Percentiles rank a stretch among this genome's conserved stretches.
phyloP scores from a whole-genome alignment of 2,329 filamentous ascomycete species.

The Ophiostoma quercus region DNA sequence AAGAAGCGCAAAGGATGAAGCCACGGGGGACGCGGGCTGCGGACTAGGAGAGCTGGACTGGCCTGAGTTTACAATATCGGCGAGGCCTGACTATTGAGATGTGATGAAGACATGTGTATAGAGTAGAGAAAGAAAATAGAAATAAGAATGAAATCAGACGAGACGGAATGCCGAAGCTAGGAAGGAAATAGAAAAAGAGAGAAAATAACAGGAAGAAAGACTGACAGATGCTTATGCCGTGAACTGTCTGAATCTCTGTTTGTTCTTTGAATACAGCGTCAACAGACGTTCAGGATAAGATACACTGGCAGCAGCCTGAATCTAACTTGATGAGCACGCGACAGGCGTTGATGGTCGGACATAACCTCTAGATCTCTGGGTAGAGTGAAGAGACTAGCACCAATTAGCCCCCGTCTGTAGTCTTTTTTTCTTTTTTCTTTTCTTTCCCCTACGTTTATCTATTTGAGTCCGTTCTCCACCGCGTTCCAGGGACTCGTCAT shows the following conservation, averaged over 20 bases:
- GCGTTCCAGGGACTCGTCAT: slow-evolving; percentile 7
- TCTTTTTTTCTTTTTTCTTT: neutral
- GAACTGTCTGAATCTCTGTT: no score
- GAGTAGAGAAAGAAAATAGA: neutral
- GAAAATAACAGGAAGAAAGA: neutral
- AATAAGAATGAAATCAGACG: neutral
- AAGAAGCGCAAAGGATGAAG: neutral
- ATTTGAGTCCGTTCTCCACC: neutral
- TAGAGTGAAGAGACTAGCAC: neutral
- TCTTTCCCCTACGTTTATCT: neutral
- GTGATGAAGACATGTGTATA: no score
- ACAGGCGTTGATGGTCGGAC: neutral
- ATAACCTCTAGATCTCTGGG: neutral
- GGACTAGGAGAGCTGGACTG: neutral
- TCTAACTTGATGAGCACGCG: neutral
- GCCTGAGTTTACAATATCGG: neutral
- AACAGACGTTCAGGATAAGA: no score
- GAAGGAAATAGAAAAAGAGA: neutral
- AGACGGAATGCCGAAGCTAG: neutral
- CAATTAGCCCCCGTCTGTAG: neutral
- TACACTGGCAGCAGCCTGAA: no score
- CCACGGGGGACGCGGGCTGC: neutral
- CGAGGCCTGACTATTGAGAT: no score
- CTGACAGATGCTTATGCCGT: no score
- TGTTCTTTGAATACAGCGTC: no score